Conservation (phyloP, 2,329 filamentous ascomycete species). For the Lizonia empirigonia region DNA sequence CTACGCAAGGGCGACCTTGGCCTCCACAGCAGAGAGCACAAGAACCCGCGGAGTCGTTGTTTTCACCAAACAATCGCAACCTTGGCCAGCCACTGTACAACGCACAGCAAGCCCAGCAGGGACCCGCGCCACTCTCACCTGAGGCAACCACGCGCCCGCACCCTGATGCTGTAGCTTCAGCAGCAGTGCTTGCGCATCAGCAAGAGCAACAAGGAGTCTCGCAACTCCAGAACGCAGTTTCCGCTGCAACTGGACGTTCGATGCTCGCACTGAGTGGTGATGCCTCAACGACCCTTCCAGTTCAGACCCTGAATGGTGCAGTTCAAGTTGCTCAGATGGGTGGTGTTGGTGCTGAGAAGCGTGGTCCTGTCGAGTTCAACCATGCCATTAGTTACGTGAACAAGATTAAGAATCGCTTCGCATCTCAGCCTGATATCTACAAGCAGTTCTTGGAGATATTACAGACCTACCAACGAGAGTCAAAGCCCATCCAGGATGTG, state of each 20-base stretch:
- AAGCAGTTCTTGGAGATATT: constrained; percentile 98
- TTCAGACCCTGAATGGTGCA: constrained; percentile 66
- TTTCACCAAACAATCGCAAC: constrained; percentile 53
- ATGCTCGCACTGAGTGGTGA: constrained; percentile 58
- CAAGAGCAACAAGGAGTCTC: constrained; percentile 70
- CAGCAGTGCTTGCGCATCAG: constrained; percentile 59
- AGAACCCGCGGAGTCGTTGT: constrained; percentile 47
- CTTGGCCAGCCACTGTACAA: constrained; percentile 49
- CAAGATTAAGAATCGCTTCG: constrained; percentile 99
- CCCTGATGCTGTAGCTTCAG: constrained; percentile 45
- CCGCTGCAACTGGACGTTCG: constrained; percentile 60
- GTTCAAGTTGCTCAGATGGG: constrained; percentile 63
- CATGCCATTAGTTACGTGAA: constrained; percentile 99
- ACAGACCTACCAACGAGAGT: constrained; percentile 97
- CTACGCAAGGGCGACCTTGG: constrained; percentile 46
- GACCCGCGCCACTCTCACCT: constrained; percentile 45
- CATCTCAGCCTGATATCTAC: constrained; percentile 96
- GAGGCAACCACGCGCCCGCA: constrained; percentile 46
- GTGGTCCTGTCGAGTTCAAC: constrained; percentile 97
- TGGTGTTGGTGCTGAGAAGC: constrained; percentile 68
- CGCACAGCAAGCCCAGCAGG: constrained; percentile 41
- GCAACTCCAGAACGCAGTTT: constrained; percentile 69
- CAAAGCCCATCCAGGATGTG: constrained; percentile 97
- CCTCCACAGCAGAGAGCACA: constrained; percentile 44
- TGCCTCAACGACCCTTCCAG: constrained; percentile 55